Conservation (phyloP, 805 yeast species). For the baker's yeast (Saccharomyces cerevisiae) region DNA sequence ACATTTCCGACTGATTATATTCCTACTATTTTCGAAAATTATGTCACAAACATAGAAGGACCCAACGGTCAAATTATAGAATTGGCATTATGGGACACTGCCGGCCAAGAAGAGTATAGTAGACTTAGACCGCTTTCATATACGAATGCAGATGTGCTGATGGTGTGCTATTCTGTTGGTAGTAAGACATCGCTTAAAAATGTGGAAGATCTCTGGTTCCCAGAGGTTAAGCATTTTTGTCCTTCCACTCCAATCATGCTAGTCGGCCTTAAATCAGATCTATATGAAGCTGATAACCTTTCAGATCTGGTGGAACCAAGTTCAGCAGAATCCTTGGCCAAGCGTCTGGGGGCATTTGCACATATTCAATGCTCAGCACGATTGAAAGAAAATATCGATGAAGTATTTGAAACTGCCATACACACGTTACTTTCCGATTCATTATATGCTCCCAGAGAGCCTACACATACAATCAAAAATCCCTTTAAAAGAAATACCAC, state of each 20-base stretch:
- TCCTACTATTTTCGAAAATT: slow-evolving; percentile 79
- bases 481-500: slow-evolving; percentile 7
- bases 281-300: slow-evolving; percentile 25
- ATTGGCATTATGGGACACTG: slow-evolving; percentile 81
- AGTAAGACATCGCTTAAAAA: slow-evolving; percentile 56
- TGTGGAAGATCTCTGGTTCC: slow-evolving; percentile 76
- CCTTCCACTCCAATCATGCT: slow-evolving; percentile 69
- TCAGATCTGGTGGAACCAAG: slow-evolving; percentile 34
- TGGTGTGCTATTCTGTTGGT: slow-evolving; percentile 70
- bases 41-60: slow-evolving; percentile 47
- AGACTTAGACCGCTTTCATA: slow-evolving; percentile 71
- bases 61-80: slow-evolving; percentile 48
- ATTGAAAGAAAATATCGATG: slow-evolving; percentile 52
- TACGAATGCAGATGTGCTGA: slow-evolving; percentile 66
- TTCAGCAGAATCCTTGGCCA: slow-evolving; percentile 45
- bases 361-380: slow-evolving; percentile 79
- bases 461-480: slow-evolving; percentile 7
- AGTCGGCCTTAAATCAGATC: slow-evolving; percentile 78
- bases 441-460: slow-evolving; percentile 5
- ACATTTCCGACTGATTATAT: slow-evolving; percentile 65
- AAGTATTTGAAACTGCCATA: slow-evolving; percentile 58
- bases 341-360: slow-evolving; percentile 55
- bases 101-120: slow-evolving; percentile 84
- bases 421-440: slow-evolving; percentile 17
- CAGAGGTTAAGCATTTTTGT: slow-evolving; percentile 78